phyloP scores from a whole-genome alignment of 352 stramenopile genomes.

The Pilasporangium apinafurcum region DNA sequence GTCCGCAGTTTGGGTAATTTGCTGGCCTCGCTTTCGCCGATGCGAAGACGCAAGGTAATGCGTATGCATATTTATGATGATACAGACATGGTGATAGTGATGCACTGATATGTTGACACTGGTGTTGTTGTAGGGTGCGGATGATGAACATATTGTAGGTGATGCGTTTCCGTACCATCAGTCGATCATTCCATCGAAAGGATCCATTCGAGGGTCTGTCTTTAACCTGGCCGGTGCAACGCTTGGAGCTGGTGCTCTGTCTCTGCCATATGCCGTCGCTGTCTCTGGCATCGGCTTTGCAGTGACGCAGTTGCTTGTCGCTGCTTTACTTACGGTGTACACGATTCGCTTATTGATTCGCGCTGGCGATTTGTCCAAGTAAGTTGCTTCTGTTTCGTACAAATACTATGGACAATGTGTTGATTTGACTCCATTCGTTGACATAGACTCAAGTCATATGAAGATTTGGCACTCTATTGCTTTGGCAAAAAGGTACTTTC shows the following conservation, averaged over 20 bases:
- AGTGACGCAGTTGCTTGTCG: conserved; percentile 59
- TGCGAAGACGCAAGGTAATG: conserved; percentile 32
- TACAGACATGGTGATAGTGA: no score
- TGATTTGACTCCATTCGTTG: neutral
- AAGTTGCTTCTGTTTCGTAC: conserved; percentile 4
- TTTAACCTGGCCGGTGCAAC: conserved; percentile 83
- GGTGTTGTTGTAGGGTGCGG: conserved; percentile 4
- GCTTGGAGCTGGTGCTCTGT: conserved; percentile 69
- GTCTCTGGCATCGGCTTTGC: conserved; percentile 77
- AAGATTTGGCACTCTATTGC: conserved; percentile 78
- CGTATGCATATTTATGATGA: no score
- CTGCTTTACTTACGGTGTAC: conserved; percentile 70
- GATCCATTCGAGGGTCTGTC: conserved; percentile 76
- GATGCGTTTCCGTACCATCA: conserved; percentile 73
- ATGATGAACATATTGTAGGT: conserved; percentile 34
- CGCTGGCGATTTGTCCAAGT: conserved; percentile 76
- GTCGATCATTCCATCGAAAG: conserved; percentile 74
- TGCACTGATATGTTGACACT: no score
- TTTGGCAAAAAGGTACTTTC: conserved; percentile 63
- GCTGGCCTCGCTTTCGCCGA: conserved; percentile 66
- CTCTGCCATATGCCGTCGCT: conserved; percentile 73
- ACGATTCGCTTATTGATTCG: conserved; percentile 79
- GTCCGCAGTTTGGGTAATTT: conserved; percentile 67
- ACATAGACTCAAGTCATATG: conserved; percentile 78
- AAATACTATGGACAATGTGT: neutral